Base-by-base conservation (phyloP, 1,139 yeast species). In the Nematodospora anomalae region DNA sequence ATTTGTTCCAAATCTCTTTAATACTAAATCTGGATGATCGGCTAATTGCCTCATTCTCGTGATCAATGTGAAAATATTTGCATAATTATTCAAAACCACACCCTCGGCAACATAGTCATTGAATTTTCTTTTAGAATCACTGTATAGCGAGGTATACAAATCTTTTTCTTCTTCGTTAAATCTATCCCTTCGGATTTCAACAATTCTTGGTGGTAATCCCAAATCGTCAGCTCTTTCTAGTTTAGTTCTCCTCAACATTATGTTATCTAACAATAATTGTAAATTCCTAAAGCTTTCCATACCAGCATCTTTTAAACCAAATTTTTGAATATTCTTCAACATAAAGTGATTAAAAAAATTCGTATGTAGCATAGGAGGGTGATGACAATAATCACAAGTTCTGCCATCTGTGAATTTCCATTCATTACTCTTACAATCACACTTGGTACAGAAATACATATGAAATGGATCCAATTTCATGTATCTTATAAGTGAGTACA, bases 21-120 rank as follows among this genome's bases (percentile, higher is more conserved):
- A 67, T 1, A 92, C 97, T 46, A 94, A 68, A 63, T 94, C 99
- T 0, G 98, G 98, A 59, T 92, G 99, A 58, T 94, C 98, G 0
- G 98, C 97, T 51, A 92, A 71, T 60, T 92, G 98, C 53, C 98
- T 78, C 98, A 92, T 92, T 53, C 98, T 71, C 0, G 98, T 94
- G 51, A 92, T 90, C 41, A 94, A 72, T 0, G 97, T 90, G 64
- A 92, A 94, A 52, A 92, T 90, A 53, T 92, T 92, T 28, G 98
- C 98, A 62, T 94, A 92, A 58, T 94, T 92, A 60, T 90, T 90
- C 41, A 89, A 70, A 30, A 89, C 96, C 20, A 92, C 96, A 59
- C 98, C 98, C 55, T 87, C 92, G 16, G 95, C 94, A 30, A 92
- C 97, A 57, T 79, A 90, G 35, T 79, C 83, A 42, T 88, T 84